phyloP scores from a whole-genome alignment of 805 yeast species.

The Teunomyces tritomae region DNA sequence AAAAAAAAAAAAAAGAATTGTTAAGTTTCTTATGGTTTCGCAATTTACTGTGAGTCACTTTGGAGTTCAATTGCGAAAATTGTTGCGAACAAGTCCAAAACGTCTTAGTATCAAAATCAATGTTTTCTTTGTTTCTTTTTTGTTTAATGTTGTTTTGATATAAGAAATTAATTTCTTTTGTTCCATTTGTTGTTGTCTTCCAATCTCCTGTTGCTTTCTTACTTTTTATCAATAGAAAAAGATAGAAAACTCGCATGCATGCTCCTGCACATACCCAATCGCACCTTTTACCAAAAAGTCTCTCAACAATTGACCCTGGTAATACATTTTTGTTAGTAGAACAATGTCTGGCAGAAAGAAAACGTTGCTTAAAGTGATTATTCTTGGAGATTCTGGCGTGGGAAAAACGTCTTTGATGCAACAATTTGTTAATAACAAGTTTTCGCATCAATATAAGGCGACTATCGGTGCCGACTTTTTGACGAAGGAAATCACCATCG shows the following conservation, averaged over 20 bases:
- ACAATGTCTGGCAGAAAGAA: slow-evolving; percentile 64
- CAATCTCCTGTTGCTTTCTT: too few species aligned
- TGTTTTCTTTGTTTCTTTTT: too few species aligned
- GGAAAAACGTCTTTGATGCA: slow-evolving; percentile 98
- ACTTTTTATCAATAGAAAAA: too few species aligned
- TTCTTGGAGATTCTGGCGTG: slow-evolving; percentile 95
- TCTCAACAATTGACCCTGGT: background rate
- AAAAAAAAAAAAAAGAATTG: too few species aligned
- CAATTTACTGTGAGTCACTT: background rate
- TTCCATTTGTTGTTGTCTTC: too few species aligned
- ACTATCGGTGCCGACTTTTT: slow-evolving; percentile 97
- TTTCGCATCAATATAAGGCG: slow-evolving; percentile 93
- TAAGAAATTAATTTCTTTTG: too few species aligned
- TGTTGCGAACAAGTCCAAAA: background rate
- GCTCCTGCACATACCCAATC: too few species aligned
- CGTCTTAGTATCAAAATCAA: background rate
- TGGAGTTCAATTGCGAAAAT: background rate
- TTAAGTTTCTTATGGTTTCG: too few species aligned
- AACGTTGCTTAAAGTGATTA: slow-evolving; percentile 79
- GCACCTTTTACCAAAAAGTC: background rate
- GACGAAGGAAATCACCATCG: slow-evolving; percentile 85
- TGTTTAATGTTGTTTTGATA: too few species aligned
- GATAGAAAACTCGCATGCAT: too few species aligned
- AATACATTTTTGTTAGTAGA: too few species aligned
- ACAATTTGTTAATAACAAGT: slow-evolving; percentile 92